Evolutionary conservation across 2,329 filamentous ascomycete genomes (phyloP).

Genomic region (Talaromyces sp.): DNA sequence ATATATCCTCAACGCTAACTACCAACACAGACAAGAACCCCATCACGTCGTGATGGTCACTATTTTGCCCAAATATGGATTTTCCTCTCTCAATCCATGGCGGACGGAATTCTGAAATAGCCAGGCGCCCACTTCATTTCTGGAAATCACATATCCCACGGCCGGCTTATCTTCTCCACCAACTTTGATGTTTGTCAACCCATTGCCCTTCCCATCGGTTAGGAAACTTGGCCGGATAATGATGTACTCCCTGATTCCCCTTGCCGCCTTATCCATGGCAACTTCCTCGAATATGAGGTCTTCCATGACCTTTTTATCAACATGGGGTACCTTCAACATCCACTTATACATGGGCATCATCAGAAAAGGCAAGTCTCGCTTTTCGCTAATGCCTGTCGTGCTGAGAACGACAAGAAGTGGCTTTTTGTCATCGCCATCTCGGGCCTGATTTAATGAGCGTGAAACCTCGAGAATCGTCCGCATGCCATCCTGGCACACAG

Average conservation of each 20-base stretch:
- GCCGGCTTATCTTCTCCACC: constrained; percentile 24
- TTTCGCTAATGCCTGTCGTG: constrained; percentile 28
- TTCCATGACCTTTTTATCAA: constrained; percentile 20
- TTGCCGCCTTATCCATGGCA: constrained; percentile 7
- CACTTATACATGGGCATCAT: constrained; percentile 22
- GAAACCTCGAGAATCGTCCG: constrained; percentile 21
- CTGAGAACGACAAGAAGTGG: constrained; percentile 26
- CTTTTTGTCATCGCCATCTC: constrained; percentile 7
- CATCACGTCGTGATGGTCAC: background rate
- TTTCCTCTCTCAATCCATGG: background rate
- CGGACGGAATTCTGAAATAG: constrained; percentile 23
- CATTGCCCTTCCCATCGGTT: constrained; percentile 17
- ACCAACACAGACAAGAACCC: background rate
- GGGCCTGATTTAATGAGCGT: background rate
- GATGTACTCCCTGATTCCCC: constrained; percentile 18
- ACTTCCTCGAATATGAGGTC: background rate
- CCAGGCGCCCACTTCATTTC: constrained; percentile 27
- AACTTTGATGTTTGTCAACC: constrained; percentile 19
- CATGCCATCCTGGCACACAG: constrained; percentile 29
- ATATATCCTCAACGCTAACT: background rate
- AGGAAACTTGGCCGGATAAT: constrained; percentile 25
- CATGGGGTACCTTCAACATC: constrained; percentile 22
- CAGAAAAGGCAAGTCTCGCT: constrained; percentile 26
- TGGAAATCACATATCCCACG: constrained; percentile 22
- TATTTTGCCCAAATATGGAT: background rate